phyloP scores from a whole-genome alignment of 2,329 filamentous ascomycete species.

The Pseudogymnoascus sp. region DNA sequence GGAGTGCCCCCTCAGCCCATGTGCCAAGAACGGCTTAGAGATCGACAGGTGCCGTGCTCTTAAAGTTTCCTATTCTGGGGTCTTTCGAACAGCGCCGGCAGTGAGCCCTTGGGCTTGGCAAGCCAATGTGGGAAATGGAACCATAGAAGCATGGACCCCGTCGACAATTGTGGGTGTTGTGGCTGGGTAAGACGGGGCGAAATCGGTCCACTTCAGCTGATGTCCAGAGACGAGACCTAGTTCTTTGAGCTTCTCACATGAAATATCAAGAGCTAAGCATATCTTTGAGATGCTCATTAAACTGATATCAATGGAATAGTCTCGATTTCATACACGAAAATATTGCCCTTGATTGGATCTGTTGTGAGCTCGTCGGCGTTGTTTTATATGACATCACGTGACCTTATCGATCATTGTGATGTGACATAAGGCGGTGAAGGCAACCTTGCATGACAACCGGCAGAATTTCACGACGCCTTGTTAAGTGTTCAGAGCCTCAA shows the following conservation, averaged over 20 bases:
- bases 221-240: background rate
- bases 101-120: background rate
- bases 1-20: background rate
- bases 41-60: background rate
- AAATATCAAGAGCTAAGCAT: background rate
- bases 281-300: background rate
- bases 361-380: too few species aligned
- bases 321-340: background rate
- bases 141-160: background rate
- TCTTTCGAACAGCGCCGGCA: background rate
- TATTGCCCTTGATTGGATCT: background rate
- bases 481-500: background rate
- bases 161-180: background rate
- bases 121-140: background rate
- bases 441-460: background rate
- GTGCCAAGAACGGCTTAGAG: background rate
- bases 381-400: background rate
- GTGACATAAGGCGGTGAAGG: background rate
- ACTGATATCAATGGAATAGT: background rate
- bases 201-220: background rate
- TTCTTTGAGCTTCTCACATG: background rate
- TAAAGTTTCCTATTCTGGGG: background rate
- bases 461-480: background rate
- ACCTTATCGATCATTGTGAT: background rate
- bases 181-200: background rate